A percentile compares a stretch with the other conserved stretches of the same genome.
Evolutionary conservation across 2,329 filamentous ascomycete genomes (phyloP).

Genomic region (Apiospora pterosperma): DNA sequence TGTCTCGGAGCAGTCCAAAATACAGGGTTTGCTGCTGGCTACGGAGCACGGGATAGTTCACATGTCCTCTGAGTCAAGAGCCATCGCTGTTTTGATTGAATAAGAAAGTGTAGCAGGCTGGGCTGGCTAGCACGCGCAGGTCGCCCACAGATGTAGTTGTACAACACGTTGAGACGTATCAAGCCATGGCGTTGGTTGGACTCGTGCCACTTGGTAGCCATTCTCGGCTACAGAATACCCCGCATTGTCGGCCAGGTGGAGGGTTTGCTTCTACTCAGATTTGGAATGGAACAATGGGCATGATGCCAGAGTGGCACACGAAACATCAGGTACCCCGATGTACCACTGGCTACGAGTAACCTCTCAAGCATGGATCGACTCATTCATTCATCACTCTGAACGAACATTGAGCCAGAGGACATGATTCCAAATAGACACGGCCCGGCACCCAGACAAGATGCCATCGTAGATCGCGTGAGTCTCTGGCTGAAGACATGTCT

Average conservation of each 20-base stretch:
- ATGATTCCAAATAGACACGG: not conserved
- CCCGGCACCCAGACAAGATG: not conserved
- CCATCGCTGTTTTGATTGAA: too few relatives aligned
- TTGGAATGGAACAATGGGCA: not conserved
- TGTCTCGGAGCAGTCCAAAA: not conserved
- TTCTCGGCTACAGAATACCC: not conserved
- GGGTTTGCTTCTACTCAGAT: not conserved
- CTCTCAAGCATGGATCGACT: too few relatives aligned
- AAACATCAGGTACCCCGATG: not conserved
- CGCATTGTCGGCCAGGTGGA: constrained; percentile 2
- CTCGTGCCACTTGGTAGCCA: not conserved
- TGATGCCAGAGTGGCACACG: not conserved
- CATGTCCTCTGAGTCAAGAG: not conserved
- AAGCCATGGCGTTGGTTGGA: not conserved
- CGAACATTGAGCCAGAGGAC: not conserved
- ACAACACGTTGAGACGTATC: not conserved
- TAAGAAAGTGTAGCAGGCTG: too few relatives aligned
- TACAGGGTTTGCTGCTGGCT: not conserved
- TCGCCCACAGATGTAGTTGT: not conserved
- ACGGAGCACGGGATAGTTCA: too few relatives aligned
- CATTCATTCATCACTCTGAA: not conserved
- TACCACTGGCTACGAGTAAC: not conserved
- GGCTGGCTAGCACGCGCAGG: not conserved
- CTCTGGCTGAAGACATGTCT: not conserved
- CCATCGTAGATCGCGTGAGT: not conserved